These are phyloP conservation scores for Breynia disticha DNA, from an alignment of 441 rosid genomes.

Conservation along the genomic window DNA sequence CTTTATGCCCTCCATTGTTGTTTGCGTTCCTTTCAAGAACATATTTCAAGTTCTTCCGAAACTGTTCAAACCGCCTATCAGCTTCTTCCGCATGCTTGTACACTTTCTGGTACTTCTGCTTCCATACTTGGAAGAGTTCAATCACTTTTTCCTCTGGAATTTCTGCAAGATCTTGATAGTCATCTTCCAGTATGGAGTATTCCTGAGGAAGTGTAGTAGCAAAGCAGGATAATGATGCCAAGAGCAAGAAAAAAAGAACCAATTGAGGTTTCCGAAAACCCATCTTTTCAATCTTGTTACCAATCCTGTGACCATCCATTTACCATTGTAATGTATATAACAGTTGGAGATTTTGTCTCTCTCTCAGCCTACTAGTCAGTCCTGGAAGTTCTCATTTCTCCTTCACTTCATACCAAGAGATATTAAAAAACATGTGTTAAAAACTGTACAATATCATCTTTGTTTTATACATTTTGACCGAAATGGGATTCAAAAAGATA, in stretches of 20 bases:
- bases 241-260: conserved; percentile 17
- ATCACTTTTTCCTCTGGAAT: conserved; percentile 33
- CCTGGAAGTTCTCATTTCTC: background rate
- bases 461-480: too few species aligned
- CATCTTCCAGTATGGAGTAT: conserved; percentile 32
- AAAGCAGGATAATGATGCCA: conserved; percentile 20
- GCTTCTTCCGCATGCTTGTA: conserved; percentile 39
- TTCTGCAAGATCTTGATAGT: conserved; percentile 21
- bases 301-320: conserved; percentile 4
- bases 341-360: background rate
- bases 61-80: conserved; percentile 29
- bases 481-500: too few species aligned
- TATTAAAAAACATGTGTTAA: too few species aligned
- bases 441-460: too few species aligned
- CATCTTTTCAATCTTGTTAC: conserved; percentile 21
- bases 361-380: conserved; percentile 41
- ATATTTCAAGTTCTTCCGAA: conserved; percentile 41
- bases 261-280: conserved; percentile 14
- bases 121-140: conserved; percentile 46
- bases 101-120: conserved; percentile 35
- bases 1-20: conserved; percentile 17
- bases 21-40: conserved; percentile 30
- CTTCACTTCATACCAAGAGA: background rate
- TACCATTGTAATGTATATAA: conserved; percentile 12
- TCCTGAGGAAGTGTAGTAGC: conserved; percentile 26